Conservation (phyloP, 768 basidiomycete species). For the Crassisporium funariophilum region DNA sequence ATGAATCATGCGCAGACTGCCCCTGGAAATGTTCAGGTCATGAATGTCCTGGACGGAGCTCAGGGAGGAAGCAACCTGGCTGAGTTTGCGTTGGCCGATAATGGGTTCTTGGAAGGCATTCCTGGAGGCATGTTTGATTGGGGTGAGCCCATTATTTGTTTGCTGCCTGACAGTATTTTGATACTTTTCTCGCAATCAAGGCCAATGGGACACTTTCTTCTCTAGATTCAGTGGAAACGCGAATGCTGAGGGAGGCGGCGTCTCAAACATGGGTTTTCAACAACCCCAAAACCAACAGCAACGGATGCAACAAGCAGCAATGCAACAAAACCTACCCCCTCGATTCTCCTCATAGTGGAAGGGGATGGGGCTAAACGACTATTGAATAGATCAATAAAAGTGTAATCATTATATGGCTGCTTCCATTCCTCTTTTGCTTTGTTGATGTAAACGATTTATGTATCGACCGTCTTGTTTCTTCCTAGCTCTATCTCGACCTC, state of each 20-base stretch:
- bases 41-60: slow-evolving; percentile 72
- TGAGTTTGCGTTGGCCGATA: slow-evolving; percentile 68
- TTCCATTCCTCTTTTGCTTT: not conserved
- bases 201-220: slow-evolving; percentile 85
- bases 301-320: slow-evolving; percentile 20
- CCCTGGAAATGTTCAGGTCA: slow-evolving; percentile 66
- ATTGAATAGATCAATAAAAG: not conserved
- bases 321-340: slow-evolving; percentile 19
- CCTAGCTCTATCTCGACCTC: too few relatives aligned
- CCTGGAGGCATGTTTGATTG: slow-evolving; percentile 88
- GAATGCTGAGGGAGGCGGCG: too few relatives aligned
- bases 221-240: slow-evolving; percentile 48
- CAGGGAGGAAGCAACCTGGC: slow-evolving; percentile 57
- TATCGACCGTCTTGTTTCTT: not conserved
- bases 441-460: not conserved
- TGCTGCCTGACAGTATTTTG: slow-evolving; percentile 5
- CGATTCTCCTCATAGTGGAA: slow-evolving; percentile 13
- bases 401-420: not conserved
- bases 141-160: slow-evolving; percentile 47
- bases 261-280: slow-evolving; percentile 18
- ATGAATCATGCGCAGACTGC: slow-evolving; percentile 52
- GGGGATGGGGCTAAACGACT: not conserved
- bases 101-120: slow-evolving; percentile 73
- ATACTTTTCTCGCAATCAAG: slow-evolving; percentile 38
- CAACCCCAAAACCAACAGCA: slow-evolving; percentile 23